Evolutionary conservation across 1,139 yeast species (phyloP).

Genomic region (Suhomyces atakaporum): DNA sequence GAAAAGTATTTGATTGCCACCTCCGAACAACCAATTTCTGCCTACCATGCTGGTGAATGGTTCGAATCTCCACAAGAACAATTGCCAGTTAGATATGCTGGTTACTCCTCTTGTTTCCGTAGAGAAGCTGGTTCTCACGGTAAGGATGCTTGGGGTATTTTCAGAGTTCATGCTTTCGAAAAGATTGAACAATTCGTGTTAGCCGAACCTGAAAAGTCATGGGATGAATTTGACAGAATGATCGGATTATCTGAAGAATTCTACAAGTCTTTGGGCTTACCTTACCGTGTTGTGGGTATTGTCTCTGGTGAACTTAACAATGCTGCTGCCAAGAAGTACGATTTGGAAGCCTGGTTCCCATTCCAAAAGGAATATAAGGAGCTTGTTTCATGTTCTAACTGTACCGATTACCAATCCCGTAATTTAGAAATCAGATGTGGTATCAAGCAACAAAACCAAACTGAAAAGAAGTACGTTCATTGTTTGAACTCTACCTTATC

Average conservation of each 20-base stretch:
- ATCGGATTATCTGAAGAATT: slow-evolving; percentile 88
- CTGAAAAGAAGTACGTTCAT: slow-evolving; percentile 96
- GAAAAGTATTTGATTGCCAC: slow-evolving; percentile 98
- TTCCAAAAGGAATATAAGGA: slow-evolving; percentile 98
- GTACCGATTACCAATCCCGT: slow-evolving; percentile 99
- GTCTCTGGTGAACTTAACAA: slow-evolving; percentile 98
- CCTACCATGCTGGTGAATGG: slow-evolving; percentile 98
- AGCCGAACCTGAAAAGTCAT: slow-evolving; percentile 97
- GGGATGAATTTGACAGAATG: slow-evolving; percentile 97
- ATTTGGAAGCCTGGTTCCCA: slow-evolving; percentile 99
- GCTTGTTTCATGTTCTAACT: slow-evolving; percentile 96
- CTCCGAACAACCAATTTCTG: slow-evolving; percentile 98
- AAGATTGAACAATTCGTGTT: slow-evolving; percentile 95
- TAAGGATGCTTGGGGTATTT: slow-evolving; percentile 99
- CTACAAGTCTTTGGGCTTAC: slow-evolving; percentile 87
- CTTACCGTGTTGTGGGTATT: slow-evolving; percentile 96
- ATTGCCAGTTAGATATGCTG: slow-evolving; percentile 94
- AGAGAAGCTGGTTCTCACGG: slow-evolving; percentile 99
- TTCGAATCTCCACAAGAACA: slow-evolving; percentile 97
- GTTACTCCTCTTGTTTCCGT: slow-evolving; percentile 97
- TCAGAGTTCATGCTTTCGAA: slow-evolving; percentile 98
- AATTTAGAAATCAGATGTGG: slow-evolving; percentile 98
- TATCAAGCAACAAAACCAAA: slow-evolving; percentile 91
- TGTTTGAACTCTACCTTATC: slow-evolving; percentile 96
- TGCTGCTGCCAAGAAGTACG: slow-evolving; percentile 98